Evolutionary conservation across 805 yeast genomes (phyloP).

Genomic region (Brettanomyces custersianus): DNA sequence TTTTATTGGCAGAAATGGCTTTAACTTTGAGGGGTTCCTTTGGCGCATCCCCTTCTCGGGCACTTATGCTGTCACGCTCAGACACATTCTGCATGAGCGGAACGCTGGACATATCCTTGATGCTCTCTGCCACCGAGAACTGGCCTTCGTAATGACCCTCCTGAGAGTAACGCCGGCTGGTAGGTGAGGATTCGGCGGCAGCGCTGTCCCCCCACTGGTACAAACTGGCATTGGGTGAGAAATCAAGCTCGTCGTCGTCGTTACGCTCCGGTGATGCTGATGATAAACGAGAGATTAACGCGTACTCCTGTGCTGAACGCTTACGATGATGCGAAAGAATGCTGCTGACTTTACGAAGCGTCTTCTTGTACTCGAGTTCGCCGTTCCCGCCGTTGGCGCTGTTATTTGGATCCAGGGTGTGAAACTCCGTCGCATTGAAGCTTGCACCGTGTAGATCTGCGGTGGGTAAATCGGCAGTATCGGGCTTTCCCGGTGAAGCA

Average conservation of each 20-base stretch:
- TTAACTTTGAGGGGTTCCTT: too few species aligned
- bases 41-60: too few species aligned
- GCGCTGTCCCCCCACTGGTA: neutral
- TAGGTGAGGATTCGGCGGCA: neutral
- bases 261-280: neutral
- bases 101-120: neutral
- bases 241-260: neutral
- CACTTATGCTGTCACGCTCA: too few species aligned
- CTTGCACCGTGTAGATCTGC: too few species aligned
- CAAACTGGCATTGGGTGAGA: neutral
- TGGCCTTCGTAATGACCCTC: constrained; percentile 5
- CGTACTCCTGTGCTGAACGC: neutral
- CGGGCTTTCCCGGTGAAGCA: too few species aligned
- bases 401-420: constrained; percentile 3
- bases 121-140: constrained; percentile 1
- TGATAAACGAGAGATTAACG: neutral
- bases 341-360: constrained; percentile 2
- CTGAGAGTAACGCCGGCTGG: constrained; percentile 1
- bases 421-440: too few species aligned
- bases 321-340: constrained; percentile 1
- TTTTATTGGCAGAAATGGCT: too few species aligned
- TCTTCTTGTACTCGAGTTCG: neutral
- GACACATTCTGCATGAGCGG: too few species aligned
- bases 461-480: too few species aligned
- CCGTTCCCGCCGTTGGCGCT: neutral